Evolutionary conservation across 768 basidiomycete genomes (phyloP).

Genomic region (Tulasnella sp.): DNA sequence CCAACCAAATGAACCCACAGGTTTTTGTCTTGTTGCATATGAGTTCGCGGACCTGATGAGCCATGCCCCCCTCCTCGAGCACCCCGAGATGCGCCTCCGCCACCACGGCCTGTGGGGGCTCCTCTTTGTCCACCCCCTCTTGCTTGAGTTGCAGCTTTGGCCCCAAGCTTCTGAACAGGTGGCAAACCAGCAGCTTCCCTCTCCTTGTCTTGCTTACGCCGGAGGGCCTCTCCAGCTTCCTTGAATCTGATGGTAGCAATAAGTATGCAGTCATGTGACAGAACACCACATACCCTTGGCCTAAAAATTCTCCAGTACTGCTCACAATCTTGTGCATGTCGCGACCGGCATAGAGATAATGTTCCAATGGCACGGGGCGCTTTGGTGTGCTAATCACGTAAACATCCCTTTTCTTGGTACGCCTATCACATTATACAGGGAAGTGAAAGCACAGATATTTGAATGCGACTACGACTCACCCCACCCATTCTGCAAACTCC

Average conservation of each 20-base stretch:
- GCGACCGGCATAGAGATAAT: slow-evolving; percentile 89
- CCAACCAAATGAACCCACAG: slow-evolving; percentile 87
- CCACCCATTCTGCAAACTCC: slow-evolving; percentile 99
- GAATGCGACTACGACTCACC: slow-evolving; percentile 40
- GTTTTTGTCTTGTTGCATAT: slow-evolving; percentile 69
- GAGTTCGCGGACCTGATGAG: slow-evolving; percentile 32
- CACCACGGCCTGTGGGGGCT: slow-evolving; percentile 34
- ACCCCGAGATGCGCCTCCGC: slow-evolving; percentile 30
- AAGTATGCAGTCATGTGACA: background rate
- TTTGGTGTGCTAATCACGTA: slow-evolving; percentile 97
- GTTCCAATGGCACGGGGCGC: slow-evolving; percentile 92
- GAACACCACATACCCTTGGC: slow-evolving; percentile 47
- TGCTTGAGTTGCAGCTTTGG: slow-evolving; percentile 46
- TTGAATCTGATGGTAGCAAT: slow-evolving; percentile 48
- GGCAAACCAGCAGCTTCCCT: slow-evolving; percentile 87
- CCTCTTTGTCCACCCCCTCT: slow-evolving; percentile 33
- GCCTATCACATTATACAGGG: slow-evolving; percentile 34
- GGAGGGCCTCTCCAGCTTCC: slow-evolving; percentile 74
- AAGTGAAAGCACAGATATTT: background rate
- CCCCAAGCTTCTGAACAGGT: slow-evolving; percentile 73
- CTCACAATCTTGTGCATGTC: slow-evolving; percentile 91
- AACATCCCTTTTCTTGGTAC: slow-evolving; percentile 98
- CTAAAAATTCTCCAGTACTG: slow-evolving; percentile 56
- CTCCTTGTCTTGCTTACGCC: slow-evolving; percentile 95
- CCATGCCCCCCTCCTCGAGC: slow-evolving; percentile 33